Evolutionary conservation across 2,329 filamentous ascomycete species (phyloP), one percentile per base, ranked within the genome.

Genomic region (Venturiaceae sp.): DNA sequence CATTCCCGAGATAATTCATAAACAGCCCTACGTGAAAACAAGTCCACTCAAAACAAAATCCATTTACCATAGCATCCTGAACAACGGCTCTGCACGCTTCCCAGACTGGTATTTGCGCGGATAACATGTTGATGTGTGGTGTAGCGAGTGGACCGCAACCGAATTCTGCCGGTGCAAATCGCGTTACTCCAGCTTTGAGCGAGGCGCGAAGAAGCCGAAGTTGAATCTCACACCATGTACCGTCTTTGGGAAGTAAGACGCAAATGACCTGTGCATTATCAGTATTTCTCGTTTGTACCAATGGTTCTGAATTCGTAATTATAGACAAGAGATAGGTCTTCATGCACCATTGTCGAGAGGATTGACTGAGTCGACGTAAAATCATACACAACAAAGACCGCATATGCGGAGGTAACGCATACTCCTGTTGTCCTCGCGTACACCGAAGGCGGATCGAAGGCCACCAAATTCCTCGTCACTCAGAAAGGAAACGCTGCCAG

Each of bases 131-230:
- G 13, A 71, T 61, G 21, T 59, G 60, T 1, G 54, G 30, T 1
- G 65, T 63, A 9, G 62, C 58, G 2, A 60, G n/a, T 5, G 62
- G 57, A 5, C 64, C 62, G 4, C 63, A 44, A n/a, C 72, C 74
- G 58, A 78, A 82, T 58, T 72, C 74, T 63, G 75, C 78, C 2
- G 79, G 79, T 32, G 82, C 72, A 62, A 80, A 83, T 46, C 80
- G 74, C 61, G 74, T 71, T 9, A 82, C 75, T 0, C 78, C 77
- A 3, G 75, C 76, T 52, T 70, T 69, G 62, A 80, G 78, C 1
- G 77, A 74, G 2, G 79, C 80, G 34, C 72, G 73, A 33, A 74
- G 72, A 1, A 82, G 70, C 1, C 70, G 70, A 9, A 77, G 73
- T 61, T 83, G 76, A 11, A 73, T 61, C 7, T 60, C 60, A n/a